These are phyloP conservation scores for Sequoia sempervirens DNA, from an alignment of 75 land plant genomes.

Conservation along the genomic window DNA sequence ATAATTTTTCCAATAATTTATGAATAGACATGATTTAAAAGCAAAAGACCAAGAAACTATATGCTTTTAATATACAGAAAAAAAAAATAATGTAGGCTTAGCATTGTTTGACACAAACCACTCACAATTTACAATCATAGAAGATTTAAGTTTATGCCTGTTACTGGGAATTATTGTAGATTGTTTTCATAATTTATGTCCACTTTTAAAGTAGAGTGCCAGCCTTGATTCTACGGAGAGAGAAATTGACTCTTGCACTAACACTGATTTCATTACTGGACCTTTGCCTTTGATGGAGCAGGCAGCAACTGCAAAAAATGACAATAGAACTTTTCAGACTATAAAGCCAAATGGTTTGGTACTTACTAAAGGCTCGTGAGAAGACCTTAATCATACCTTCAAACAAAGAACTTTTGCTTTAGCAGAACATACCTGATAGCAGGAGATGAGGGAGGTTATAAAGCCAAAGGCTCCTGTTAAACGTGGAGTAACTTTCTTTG, in stretches of 20 bases:
- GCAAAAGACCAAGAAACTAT: not conserved
- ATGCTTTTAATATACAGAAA: not conserved
- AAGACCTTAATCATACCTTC: not conserved
- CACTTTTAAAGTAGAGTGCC: not conserved
- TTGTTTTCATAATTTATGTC: not conserved
- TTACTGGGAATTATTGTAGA: not conserved
- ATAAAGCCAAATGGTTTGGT: not conserved
- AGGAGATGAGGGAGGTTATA: conserved; percentile 72
- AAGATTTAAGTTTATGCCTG: not conserved
- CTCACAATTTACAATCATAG: not conserved
- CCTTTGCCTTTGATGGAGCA: conserved; percentile 16
- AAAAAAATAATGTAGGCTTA: not conserved
- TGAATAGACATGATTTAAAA: not conserved
- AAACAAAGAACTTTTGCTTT: not conserved
- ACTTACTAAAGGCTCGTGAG: not conserved
- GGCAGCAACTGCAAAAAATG: conserved; percentile 10
- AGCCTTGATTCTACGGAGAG: not conserved
- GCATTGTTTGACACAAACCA: not conserved
- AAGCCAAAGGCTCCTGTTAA: conserved; percentile 89
- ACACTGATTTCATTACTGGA: conserved; percentile 6
- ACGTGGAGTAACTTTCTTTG: conserved; percentile 84
- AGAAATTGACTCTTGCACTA: not conserved
- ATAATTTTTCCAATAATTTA: not conserved
- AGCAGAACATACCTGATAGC: conserved; percentile 71
- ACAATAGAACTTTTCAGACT: conserved; percentile 3